A percentile compares a stretch with the other conserved stretches of the same genome.
These are phyloP conservation scores for Davidsoniella neocaledoniae DNA, from an alignment of 2,329 filamentous ascomycete species.

Conservation along the genomic window DNA sequence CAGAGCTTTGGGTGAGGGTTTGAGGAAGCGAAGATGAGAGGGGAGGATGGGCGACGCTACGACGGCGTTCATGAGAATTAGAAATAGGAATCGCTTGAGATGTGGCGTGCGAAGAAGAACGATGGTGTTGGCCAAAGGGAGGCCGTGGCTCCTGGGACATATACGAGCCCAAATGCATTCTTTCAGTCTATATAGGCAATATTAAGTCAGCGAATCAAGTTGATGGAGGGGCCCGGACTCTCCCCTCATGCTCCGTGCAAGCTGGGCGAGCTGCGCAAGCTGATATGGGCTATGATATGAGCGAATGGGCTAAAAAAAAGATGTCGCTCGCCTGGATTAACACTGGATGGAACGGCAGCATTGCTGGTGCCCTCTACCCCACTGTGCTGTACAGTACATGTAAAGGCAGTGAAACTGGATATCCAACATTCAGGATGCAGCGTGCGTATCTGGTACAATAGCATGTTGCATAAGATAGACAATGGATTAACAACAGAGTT, in stretches of 20 bases:
- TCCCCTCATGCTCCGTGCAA: too few species aligned
- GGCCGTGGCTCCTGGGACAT: constrained; percentile 5
- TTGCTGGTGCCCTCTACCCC: background rate
- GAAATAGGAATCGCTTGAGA: constrained; percentile 1
- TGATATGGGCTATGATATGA: background rate
- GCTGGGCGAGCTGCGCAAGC: background rate
- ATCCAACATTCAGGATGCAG: background rate
- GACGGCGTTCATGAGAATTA: background rate
- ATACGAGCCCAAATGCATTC: constrained; percentile 5
- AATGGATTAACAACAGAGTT: too few species aligned
- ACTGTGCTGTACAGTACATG: background rate
- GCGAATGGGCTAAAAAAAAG: background rate
- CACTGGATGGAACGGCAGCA: background rate
- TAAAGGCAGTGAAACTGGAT: background rate
- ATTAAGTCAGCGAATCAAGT: too few species aligned
- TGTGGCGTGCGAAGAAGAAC: constrained; percentile 1
- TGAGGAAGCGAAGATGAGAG: background rate
- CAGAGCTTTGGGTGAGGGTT: background rate
- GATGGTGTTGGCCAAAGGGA: constrained; percentile 2
- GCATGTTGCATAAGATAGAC: too few species aligned
- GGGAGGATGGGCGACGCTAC: background rate
- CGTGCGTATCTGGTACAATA: too few species aligned
- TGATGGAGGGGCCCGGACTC: too few species aligned
- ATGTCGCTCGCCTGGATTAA: background rate
- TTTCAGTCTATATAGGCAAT: constrained; percentile 4